Percentiles rank a stretch among this genome's conserved stretches.
These are phyloP conservation scores for Gossypium ekmanianum DNA, from an alignment of 345 rosid species.

Conservation along the genomic window DNA sequence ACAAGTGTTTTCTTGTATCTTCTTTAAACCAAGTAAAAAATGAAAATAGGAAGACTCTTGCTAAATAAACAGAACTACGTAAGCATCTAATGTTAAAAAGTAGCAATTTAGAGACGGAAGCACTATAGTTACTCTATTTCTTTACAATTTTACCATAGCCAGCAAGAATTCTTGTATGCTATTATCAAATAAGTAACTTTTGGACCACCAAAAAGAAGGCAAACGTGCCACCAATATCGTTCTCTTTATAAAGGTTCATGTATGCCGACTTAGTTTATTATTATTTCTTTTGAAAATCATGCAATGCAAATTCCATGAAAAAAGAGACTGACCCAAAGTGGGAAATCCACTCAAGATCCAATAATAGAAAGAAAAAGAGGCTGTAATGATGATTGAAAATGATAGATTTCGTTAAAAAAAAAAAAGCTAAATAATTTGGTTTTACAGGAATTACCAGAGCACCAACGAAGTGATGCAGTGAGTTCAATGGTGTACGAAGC, in stretches of 20 bases:
- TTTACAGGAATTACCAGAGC: slow-evolving; percentile 56
- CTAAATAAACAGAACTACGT: background rate
- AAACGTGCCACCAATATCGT: background rate
- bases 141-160: no score
- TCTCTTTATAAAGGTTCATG: background rate
- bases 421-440: background rate
- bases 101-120: background rate
- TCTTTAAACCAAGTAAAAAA: no score
- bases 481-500: slow-evolving; percentile 94
- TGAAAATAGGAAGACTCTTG: background rate
- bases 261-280: background rate
- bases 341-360: slow-evolving; percentile 11
- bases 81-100: background rate
- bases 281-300: slow-evolving; percentile 5
- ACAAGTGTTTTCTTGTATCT: no score
- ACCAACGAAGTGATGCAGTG: slow-evolving; percentile 82
- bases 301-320: background rate
- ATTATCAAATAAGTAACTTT: background rate
- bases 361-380: background rate
- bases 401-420: background rate
- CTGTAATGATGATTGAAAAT: background rate
- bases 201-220: background rate
- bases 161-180: background rate
- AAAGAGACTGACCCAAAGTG: slow-evolving; percentile 5
- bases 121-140: background rate